Evolutionary conservation across 2,329 filamentous ascomycete genomes (phyloP), one percentile per base, ranked within the genome.

Genomic region (Aquanectria penicillioides): DNA sequence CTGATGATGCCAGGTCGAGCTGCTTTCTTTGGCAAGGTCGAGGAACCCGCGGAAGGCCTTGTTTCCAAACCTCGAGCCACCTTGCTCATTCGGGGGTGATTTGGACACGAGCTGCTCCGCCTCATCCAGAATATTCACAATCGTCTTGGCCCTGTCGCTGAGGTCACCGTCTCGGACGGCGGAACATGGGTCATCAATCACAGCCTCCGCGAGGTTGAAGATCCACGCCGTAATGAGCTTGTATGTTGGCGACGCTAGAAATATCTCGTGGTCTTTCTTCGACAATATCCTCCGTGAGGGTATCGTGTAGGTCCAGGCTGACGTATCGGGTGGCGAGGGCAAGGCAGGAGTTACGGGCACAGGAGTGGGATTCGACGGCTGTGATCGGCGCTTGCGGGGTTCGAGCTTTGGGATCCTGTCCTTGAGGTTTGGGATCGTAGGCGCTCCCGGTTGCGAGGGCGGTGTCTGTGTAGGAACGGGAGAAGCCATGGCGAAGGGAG

Each of bases 41-140:
- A 97, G 84, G 70, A 96, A 94, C 57, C 86, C 83, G 46, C 93
- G 87, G 78, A 99, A 99, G 2, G 91, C 87, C 66, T 93, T 94
- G 78, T 99, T 99, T 41, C 95, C 96, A 74, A 99, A 99, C 22
- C 95, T 86, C 8, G 93, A 97, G 40, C 93, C 93, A 25, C 88
- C 90, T 41, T 94, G 91, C 63, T 98, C 93, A 66, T 94, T 84
- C 1, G 95, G 89, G 1, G 95, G 95, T 49, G 90, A 89, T 48
- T 83, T 78, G 12, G 82, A 78, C 5, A 97, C 83, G 1, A 94
- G 81, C 5, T 80, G 75, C 50, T 92, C 88, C 8, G 91, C 86
- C 51, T 89, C 83, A 28, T 89, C 83, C 10, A 99, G 82, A 17
- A 97, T 86, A 13, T 75, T 71, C 33, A 96, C 75, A 26, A 98